phyloP scores from a whole-genome alignment of 1,284 basidiomycete species.

The Microbotryomycetes sp. region DNA sequence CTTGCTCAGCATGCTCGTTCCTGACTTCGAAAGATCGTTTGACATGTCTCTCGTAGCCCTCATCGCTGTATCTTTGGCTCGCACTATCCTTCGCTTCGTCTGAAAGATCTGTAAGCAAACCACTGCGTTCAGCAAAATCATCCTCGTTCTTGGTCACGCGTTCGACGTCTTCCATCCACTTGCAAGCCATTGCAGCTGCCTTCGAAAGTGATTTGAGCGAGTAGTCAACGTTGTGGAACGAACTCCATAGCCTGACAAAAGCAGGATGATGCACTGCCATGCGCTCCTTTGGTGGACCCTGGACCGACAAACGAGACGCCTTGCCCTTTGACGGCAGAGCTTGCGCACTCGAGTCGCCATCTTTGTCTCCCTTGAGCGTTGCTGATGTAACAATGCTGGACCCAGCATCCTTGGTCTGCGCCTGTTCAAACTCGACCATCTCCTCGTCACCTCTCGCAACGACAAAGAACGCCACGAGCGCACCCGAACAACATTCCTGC shows the following conservation, averaged over 20 bases:
- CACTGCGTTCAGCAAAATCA: background rate
- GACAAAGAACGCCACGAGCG: slow-evolving; percentile 82
- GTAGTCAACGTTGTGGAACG: slow-evolving; percentile 37
- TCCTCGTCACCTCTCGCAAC: slow-evolving; percentile 40
- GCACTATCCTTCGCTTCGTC: background rate
- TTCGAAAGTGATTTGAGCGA: background rate
- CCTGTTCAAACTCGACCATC: background rate
- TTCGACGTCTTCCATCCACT: slow-evolving; percentile 19
- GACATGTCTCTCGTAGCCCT: slow-evolving; percentile 1
- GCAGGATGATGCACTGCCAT: slow-evolving; percentile 21
- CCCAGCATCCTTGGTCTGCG: background rate
- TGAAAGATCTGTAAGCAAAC: background rate
- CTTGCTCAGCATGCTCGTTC: slow-evolving; percentile 5
- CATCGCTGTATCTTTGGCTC: slow-evolving; percentile 1
- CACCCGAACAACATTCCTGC: slow-evolving; percentile 79
- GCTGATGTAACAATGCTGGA: background rate
- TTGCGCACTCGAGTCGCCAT: too few species aligned
- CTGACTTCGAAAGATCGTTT: slow-evolving; percentile 6
- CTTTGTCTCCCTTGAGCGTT: background rate
- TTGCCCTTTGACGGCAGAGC: background rate
- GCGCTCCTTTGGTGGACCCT: background rate
- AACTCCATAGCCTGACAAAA: slow-evolving; percentile 35
- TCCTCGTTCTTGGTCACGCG: background rate
- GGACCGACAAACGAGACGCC: background rate
- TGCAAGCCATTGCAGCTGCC: background rate